Base-by-base conservation (phyloP, 371 early-diverging fungal species). In the Mortierella sp. region DNA sequence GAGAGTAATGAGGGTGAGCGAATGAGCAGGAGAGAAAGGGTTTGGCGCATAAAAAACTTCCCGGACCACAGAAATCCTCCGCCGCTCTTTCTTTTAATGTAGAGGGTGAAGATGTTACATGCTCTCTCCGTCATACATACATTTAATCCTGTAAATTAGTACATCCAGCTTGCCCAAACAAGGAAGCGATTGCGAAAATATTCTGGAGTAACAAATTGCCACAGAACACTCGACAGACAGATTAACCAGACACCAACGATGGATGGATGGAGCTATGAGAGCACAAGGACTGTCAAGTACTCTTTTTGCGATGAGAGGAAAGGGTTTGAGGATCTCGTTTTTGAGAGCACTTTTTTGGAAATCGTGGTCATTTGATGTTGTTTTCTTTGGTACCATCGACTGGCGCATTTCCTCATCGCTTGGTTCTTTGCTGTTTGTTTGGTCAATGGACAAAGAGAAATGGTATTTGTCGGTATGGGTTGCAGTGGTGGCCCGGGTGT, bases 41-140 rank as follows among this genome's bases (percentile, higher is more conserved):
- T 51, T 51, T 51, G 21, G 7, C 51, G 7, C 35, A 32, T 32
- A 35, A 24, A 32, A 68, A 68, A 68, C 68, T 68, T 38, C 24
- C 68, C 68, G 68, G 68, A 24, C 68, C 68, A 68, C 4, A 68
- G 21, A 68, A 68, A 68, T 24, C 68, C 68, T 68, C 68, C 68
- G 68, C 41, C 24, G 38, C 41, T 41, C 43, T 38, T 68, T 38
- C 41, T 68, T 41, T 68, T 68, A 24, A 8, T 32, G 32, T 35
- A 35, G 0, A 2, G 6, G 6, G 24, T 24, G n/a, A 8, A 55
- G n/a, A 55, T n/a, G n/a, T 55, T 35, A 35, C 35, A 35, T 35
- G 35, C 35, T 35, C 35, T 2, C 35, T 35, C 35, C 2, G 35
- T 35, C 35, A 35, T 35, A 3, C 35, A 35, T 3, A 3, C 35